A percentile compares a stretch with the other conserved stretches of the same genome.
Conservation (phyloP, 2,329 filamentous ascomycete species). For the Berkeleyomyces rouxiae region DNA sequence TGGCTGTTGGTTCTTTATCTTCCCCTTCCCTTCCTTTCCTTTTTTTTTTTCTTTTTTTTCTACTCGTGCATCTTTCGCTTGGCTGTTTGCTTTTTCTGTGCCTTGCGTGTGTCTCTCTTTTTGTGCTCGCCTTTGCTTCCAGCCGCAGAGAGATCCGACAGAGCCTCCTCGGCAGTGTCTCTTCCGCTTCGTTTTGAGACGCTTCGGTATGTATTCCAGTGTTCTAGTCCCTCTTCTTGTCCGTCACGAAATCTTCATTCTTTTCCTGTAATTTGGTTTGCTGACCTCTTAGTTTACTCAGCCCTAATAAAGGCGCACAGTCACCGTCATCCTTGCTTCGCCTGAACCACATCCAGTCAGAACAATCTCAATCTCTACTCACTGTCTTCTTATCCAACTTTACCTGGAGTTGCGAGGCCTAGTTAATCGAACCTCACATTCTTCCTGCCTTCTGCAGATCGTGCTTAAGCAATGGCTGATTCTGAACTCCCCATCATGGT, state of each 20-base stretch:
- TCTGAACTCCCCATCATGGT: conserved; percentile 24
- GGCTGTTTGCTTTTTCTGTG: not conserved
- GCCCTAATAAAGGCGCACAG: not conserved
- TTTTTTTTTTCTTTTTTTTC: not conserved
- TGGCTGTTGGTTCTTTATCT: not conserved
- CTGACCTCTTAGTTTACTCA: not conserved
- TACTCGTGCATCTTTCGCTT: not conserved
- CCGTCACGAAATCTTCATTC: too few relatives aligned
- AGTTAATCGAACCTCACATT: not conserved
- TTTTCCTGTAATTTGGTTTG: not conserved
- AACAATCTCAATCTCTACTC: not conserved
- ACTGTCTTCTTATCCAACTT: not conserved
- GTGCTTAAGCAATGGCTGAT: conserved; percentile 1
- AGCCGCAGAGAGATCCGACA: not conserved
- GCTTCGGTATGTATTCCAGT: not conserved
- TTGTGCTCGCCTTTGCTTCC: not conserved
- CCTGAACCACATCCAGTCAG: not conserved
- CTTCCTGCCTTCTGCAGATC: not conserved
- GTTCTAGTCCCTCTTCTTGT: not conserved
- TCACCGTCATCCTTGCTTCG: not conserved
- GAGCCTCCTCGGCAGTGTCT: not conserved
- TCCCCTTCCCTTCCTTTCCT: not conserved
- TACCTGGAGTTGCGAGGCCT: not conserved
- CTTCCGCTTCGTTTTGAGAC: not conserved
- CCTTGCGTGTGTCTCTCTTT: not conserved